Evolutionary conservation across 768 basidiomycete genomes (phyloP), one percentile per base, ranked within the genome.

Genomic region (Lentinula sp.): DNA sequence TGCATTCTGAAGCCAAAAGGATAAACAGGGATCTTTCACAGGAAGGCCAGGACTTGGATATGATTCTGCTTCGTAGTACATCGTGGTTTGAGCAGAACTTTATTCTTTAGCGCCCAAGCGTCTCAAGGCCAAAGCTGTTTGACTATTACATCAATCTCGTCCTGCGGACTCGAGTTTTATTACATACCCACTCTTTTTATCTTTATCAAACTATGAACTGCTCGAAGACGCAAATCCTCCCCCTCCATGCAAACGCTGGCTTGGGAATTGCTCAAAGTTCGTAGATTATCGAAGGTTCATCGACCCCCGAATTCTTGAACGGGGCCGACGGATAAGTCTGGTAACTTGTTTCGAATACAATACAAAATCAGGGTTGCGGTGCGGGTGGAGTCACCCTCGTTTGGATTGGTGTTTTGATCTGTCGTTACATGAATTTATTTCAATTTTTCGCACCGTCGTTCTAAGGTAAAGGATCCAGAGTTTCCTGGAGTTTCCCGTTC

Each of bases 1-100:
- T 35, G 66, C 59, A 4, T 63, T 64, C 43, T 70, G 65, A 4
- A 71, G 67, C 74, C 74, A 76, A 60, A 72, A 74, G 4, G 74
- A 72, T 1, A 67, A 20, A 41, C 59, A 60, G 10, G 59, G 59
- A 60, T 60, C 35, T 23, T 20, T 18, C 15, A 36, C 12, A n/a
- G 59, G 59, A 9, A 20, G 42, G 4, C 59, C 59, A n/a, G 59
- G 59, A 52, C 43, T 59, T 8, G 57, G 57, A 48, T 59, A 59
- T 8, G 43, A 33, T 20, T 59, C 57, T 37, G 57, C 57, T 33
- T 49, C 45, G n/a, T 48, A 59, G 36, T 59, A 59, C 57, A 59
- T 59, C 2, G 42, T 54, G 36, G 6, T n/a, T 15, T 16, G 51
- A 13, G 16, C n/a, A 36, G 20, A 36, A 52, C 13, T 6, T 15